A percentile compares a stretch with the other conserved stretches of the same genome.
Evolutionary conservation across 768 basidiomycete genomes (phyloP).

Genomic region (Collybia sordida): DNA sequence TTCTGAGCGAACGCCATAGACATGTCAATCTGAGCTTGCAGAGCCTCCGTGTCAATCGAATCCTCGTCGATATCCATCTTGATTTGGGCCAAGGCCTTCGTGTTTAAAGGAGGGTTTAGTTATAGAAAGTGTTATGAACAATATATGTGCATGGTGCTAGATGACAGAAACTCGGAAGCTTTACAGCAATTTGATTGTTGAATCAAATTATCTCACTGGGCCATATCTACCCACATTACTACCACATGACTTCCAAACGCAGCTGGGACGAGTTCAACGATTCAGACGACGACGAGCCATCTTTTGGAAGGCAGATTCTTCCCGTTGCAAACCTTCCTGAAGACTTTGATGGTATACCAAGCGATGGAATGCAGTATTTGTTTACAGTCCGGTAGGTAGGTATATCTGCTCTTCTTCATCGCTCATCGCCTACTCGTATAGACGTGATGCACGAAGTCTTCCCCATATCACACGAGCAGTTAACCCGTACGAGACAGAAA

Average conservation of each 20-base stretch:
- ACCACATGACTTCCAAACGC: conserved; percentile 45
- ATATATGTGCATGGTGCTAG: not conserved
- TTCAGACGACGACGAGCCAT: conserved; percentile 60
- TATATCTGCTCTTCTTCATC: not conserved
- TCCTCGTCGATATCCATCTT: conserved; percentile 43
- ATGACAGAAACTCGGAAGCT: not conserved
- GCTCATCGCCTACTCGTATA: conserved; percentile 23
- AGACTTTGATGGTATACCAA: conserved; percentile 63
- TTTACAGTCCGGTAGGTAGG: conserved; percentile 71
- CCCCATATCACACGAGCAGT: conserved; percentile 63
- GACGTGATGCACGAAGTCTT: conserved; percentile 68
- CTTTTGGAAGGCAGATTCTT: conserved; percentile 68
- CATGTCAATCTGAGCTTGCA: conserved; percentile 83
- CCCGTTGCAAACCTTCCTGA: conserved; percentile 81
- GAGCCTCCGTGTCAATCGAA: conserved; percentile 59
- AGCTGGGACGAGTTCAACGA: conserved; percentile 51
- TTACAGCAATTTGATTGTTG: not conserved
- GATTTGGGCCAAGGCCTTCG: not conserved
- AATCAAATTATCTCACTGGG: not conserved
- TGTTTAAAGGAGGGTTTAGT: not conserved
- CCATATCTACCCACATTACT: too few species aligned
- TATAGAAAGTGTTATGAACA: not conserved
- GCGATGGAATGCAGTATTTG: conserved; percentile 77
- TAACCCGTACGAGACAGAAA: conserved; percentile 64
- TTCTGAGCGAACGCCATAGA: conserved; percentile 76